phyloP scores from a whole-genome alignment of 768 basidiomycete genomes.

The Termitomyces sp. region DNA sequence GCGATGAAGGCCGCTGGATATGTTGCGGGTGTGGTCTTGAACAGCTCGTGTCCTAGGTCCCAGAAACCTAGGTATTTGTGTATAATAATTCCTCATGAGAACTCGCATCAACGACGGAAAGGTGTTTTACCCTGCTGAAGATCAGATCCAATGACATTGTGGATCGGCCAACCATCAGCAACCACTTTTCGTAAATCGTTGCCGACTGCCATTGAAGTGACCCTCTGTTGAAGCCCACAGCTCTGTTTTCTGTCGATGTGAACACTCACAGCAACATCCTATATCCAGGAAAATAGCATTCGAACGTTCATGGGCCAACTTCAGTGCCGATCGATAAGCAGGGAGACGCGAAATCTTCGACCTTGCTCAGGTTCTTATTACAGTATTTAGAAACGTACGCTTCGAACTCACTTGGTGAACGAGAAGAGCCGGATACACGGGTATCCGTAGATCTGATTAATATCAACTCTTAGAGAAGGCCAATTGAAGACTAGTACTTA shows the following conservation, averaged over 20 bases:
- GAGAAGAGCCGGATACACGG: slow-evolving; percentile 26
- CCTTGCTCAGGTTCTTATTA: slow-evolving; percentile 1
- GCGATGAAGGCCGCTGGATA: slow-evolving; percentile 45
- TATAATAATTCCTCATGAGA: neutral
- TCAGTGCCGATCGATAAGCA: slow-evolving; percentile 21
- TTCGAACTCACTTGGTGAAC: slow-evolving; percentile 20
- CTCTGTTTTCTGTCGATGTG: neutral
- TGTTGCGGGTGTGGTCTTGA: slow-evolving; percentile 33
- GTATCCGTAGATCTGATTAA: slow-evolving; percentile 20
- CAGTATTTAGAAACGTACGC: neutral
- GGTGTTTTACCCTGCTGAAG: slow-evolving; percentile 19
- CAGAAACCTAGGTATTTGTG: slow-evolving; percentile 35
- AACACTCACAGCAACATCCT: slow-evolving; percentile 26
- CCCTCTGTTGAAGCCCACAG: neutral
- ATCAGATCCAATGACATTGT: slow-evolving; percentile 25
- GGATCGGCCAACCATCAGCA: slow-evolving; percentile 25
- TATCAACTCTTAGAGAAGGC: neutral
- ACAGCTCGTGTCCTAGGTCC: slow-evolving; percentile 50
- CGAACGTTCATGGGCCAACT: slow-evolving; percentile 11
- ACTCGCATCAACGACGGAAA: neutral
- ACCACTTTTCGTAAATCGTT: slow-evolving; percentile 25
- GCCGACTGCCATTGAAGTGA: slow-evolving; percentile 20
- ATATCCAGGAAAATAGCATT: slow-evolving; percentile 26
- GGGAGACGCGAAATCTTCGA: slow-evolving; percentile 22
- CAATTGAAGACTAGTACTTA: neutral